These are phyloP conservation scores for Diaporthe aspalathi DNA, from an alignment of 2,329 filamentous ascomycete species.

Conservation along the genomic window DNA sequence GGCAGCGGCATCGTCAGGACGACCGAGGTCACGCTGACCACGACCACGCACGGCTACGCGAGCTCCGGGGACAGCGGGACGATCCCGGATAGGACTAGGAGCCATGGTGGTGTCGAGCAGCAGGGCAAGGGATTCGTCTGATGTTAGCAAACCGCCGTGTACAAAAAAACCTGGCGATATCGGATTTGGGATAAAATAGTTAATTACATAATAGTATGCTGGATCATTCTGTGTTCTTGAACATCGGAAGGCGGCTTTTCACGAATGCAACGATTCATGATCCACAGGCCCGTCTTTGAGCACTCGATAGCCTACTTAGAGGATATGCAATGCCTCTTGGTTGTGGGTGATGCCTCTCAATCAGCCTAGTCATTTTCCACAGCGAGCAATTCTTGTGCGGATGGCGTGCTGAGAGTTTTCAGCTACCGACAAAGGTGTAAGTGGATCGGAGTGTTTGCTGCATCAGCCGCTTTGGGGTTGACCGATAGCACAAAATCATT, in stretches of 20 bases:
- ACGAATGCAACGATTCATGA: neutral
- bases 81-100: conserved; percentile 7
- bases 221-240: neutral
- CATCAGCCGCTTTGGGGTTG: neutral
- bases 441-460: neutral
- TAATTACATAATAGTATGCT: conserved; percentile 27
- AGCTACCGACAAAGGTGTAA: neutral
- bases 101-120: conserved; percentile 4
- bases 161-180: neutral
- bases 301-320: no score
- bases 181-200: neutral
- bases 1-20: neutral
- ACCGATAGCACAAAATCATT: conserved; percentile 14
- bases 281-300: neutral
- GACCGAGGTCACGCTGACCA: conserved; percentile 14
- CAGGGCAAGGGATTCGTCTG: conserved; percentile 24
- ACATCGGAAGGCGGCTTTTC: neutral
- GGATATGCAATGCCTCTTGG: neutral
- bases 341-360: neutral
- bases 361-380: neutral
- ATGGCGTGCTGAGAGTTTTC: neutral
- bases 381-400: neutral
- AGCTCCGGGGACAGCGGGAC: conserved; percentile 31
- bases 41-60: conserved; percentile 13
- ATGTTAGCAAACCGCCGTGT: neutral